Evolutionary conservation across 805 yeast genomes (phyloP).

Genomic region (Ogataea nakhonphanomensis): DNA sequence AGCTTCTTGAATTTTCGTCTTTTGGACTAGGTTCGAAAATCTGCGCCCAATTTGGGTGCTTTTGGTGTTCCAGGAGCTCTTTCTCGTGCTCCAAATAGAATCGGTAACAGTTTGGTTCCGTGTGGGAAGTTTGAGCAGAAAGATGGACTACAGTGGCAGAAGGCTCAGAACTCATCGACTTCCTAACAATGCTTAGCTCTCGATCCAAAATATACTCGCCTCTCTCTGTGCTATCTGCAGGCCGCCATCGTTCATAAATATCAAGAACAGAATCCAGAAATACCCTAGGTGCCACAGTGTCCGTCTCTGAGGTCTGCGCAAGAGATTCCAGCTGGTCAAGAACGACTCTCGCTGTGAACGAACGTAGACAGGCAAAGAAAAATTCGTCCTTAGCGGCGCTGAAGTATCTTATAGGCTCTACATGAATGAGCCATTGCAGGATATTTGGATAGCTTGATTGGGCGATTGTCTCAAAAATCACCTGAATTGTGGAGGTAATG

Average conservation of each 20-base stretch:
- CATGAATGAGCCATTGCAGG: constrained; percentile 14
- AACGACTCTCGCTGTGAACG: constrained; percentile 15
- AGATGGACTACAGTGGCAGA: constrained; percentile 15
- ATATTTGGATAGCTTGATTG: constrained; percentile 3
- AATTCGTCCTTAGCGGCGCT: constrained; percentile 7
- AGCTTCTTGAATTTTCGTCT: neutral
- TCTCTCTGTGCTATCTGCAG: constrained; percentile 13
- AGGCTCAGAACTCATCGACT: constrained; percentile 13
- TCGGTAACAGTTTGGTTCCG: constrained; percentile 15
- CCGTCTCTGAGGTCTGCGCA: neutral
- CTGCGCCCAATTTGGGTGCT: constrained; percentile 18
- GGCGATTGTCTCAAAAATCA: constrained; percentile 13
- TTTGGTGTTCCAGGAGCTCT: neutral
- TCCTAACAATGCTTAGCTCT: constrained; percentile 16
- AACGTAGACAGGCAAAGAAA: constrained; percentile 13
- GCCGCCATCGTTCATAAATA: constrained; percentile 18
- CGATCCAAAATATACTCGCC: constrained; percentile 17
- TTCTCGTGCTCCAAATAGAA: constrained; percentile 15
- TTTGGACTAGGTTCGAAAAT: constrained; percentile 13
- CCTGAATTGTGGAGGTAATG: constrained; percentile 10
- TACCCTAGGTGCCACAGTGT: neutral
- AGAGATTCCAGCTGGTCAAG: constrained; percentile 16
- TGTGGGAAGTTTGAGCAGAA: neutral
- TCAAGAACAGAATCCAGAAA: constrained; percentile 11
- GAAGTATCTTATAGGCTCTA: constrained; percentile 10